Evolutionary conservation across 768 basidiomycete species (phyloP), one percentile per base, ranked within the genome.

Genomic region (Piloderma croceum): DNA sequence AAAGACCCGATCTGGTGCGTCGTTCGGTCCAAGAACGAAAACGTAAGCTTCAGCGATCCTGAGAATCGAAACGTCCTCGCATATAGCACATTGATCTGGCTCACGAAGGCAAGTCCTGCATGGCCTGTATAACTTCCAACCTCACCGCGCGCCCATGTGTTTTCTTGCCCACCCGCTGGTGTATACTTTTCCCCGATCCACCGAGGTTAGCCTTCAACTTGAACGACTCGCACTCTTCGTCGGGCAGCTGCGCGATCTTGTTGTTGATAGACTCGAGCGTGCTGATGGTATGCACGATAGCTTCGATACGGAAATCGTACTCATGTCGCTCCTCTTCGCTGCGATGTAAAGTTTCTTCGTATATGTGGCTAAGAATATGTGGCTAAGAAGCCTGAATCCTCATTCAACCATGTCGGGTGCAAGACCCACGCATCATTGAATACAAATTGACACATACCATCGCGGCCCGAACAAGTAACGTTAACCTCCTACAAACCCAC

Each of bases 381-480:
- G 90, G 5, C 92, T 75, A 47, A 90, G 52, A 96, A 96, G 7
- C 90, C 92, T 1, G 92, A 79, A 56, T 94, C 92, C 58, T 98
- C 94, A 17, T 91, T 93, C 7, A 90, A 91, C 90, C 92, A 96
- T 2, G 92, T 94, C 3, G 96, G 94, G 60, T 98, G 94, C 10
- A 93, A 96, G 10, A 98, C 91, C 94, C 96, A 98, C 49, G 84
- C 79, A 56, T 98, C 93, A 57, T 99, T 99, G 34, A 99, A 75
- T 21, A 99, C 92, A 22, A 90, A 91, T 58, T 92, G 88, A 58
- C 90, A 93, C 41, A 97, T 82, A 46, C 90, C 80, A 53, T 97
- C 93, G 21, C 96, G 82, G 9, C 88, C 93, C 3, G 96, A 96
- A 59, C 96, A 98, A 20, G 90, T 86, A 15, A 97, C 64, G 29